Percentiles rank a stretch among this genome's conserved stretches.
Evolutionary conservation across 352 stramenopile species (phyloP).

Genomic region (Phytopythium helicoides): DNA sequence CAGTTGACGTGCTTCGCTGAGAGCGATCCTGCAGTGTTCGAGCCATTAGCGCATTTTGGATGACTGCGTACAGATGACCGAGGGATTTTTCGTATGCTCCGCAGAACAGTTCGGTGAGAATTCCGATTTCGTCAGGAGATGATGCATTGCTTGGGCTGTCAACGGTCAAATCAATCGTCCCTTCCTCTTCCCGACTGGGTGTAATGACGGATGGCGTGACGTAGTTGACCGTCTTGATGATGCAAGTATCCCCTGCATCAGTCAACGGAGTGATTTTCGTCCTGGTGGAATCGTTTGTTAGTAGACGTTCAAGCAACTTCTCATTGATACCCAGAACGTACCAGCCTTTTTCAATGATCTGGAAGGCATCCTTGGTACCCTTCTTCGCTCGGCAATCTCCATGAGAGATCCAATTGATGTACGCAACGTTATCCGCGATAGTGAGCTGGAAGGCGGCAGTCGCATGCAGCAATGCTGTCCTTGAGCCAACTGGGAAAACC

Average conservation of each 20-base stretch:
- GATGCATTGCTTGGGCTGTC: background rate
- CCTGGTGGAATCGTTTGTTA: background rate
- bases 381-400: constrained; percentile 30
- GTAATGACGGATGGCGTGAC: constrained; percentile 6
- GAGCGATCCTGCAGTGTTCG: constrained; percentile 6
- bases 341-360: constrained; percentile 38
- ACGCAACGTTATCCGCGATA: constrained; percentile 1
- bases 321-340: no score
- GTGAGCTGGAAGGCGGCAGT: constrained; percentile 10
- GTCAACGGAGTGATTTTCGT: constrained; percentile 12
- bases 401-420: constrained; percentile 30
- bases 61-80: constrained; percentile 20
- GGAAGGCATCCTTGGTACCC: constrained; percentile 27
- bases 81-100: constrained; percentile 20
- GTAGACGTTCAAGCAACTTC: no score
- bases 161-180: background rate
- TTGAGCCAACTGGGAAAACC: constrained; percentile 15
- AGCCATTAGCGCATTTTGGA: constrained; percentile 38
- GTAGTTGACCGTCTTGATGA: constrained; percentile 12
- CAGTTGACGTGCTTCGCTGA: background rate
- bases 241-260: constrained; percentile 4
- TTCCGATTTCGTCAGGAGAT: constrained; percentile 17
- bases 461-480: constrained; percentile 8
- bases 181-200: background rate
- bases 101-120: constrained; percentile 31